Evolutionary conservation across 2,329 filamentous ascomycete species (phyloP).

Genomic region (Tolypocladium paradoxum): DNA sequence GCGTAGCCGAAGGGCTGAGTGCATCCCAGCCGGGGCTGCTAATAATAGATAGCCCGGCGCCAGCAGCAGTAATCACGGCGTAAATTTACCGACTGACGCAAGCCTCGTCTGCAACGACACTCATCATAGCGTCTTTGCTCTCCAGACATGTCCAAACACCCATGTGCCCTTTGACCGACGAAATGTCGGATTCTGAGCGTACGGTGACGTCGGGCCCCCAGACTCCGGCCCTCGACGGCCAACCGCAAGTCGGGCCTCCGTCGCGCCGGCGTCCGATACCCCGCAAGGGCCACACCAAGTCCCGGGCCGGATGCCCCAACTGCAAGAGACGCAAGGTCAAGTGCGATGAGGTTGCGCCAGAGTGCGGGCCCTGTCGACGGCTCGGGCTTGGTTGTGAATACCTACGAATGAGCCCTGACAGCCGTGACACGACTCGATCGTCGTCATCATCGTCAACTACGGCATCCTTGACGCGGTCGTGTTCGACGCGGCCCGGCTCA

Average conservation of each 20-base stretch:
- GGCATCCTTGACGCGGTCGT: neutral
- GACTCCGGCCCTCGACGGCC: neutral
- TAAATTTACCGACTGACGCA: neutral
- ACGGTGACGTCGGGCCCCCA: neutral
- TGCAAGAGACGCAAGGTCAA: conserved; percentile 33
- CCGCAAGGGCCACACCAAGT: conserved; percentile 24
- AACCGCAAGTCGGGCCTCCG: neutral
- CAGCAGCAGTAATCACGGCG: neutral
- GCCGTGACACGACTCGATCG: too few species aligned
- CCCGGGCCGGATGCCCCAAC: conserved; percentile 19
- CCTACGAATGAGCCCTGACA: neutral
- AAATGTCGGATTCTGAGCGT: neutral
- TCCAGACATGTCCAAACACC: neutral
- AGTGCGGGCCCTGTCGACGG: conserved; percentile 24
- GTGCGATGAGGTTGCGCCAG: conserved; percentile 25
- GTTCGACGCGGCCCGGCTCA: conserved; percentile 3
- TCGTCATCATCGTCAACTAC: neutral
- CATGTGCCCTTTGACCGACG: neutral
- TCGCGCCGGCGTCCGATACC: conserved; percentile 18
- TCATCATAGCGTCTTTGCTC: neutral
- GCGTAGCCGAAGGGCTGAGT: neutral
- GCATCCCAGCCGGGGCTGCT: neutral
- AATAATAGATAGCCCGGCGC: neutral
- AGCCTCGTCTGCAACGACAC: neutral
- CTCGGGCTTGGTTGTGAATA: conserved; percentile 26